phyloP scores from a whole-genome alignment of 257 asterid species.

The Avicennia marina region DNA sequence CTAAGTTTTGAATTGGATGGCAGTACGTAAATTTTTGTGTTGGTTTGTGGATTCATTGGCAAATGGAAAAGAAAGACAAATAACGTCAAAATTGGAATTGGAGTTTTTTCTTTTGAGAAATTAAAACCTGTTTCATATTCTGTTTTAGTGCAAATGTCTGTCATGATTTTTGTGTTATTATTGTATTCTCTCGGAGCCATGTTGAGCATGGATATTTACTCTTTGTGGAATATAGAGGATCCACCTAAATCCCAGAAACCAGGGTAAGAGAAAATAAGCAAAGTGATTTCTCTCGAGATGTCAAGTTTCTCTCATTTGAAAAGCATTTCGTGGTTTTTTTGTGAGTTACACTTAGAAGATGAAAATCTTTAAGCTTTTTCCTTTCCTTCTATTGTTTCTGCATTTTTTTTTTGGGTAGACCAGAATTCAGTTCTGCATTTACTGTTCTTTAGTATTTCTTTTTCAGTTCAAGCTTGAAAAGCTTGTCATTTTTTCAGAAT shows the following conservation, averaged over 20 bases:
- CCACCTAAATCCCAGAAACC: background rate
- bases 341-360: background rate
- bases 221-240: background rate
- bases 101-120: background rate
- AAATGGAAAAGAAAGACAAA: background rate
- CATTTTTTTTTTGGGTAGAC: background rate
- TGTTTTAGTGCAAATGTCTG: background rate
- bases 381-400: background rate
- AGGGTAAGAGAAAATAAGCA: background rate
- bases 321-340: background rate
- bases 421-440: too few relatives aligned
- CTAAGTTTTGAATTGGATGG: constrained; percentile 2
- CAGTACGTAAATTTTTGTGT: background rate
- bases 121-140: background rate
- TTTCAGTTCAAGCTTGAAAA: background rate
- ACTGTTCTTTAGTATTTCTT: background rate
- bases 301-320: background rate
- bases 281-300: background rate
- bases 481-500: background rate
- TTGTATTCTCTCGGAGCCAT: background rate
- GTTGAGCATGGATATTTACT: background rate
- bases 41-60: background rate
- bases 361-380: background rate
- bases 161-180: background rate
- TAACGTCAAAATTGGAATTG: background rate